phyloP scores from a whole-genome alignment of 176 grass and related monocot genomes.

The Elaeis guineensis region DNA sequence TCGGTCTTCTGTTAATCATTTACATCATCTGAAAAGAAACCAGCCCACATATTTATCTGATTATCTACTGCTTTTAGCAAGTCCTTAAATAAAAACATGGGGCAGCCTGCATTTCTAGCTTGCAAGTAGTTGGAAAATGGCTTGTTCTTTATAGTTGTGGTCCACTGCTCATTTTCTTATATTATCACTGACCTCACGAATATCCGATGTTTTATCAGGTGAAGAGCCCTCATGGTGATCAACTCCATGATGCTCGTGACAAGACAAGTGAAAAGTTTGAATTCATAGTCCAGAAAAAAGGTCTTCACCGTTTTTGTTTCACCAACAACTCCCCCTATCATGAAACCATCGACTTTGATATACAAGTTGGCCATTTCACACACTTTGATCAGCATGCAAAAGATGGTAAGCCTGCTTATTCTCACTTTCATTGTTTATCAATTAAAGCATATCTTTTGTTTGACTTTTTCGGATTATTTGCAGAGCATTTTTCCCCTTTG shows the following conservation, averaged over 20 bases:
- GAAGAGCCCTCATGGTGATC: conserved; percentile 53
- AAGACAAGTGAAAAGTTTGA: conserved; percentile 91
- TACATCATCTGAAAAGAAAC: too few species aligned
- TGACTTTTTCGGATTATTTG: conserved; percentile 21
- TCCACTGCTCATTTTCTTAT: too few species aligned
- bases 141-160: too few species aligned
- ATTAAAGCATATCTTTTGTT: not conserved
- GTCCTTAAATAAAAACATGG: too few species aligned
- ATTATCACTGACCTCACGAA: too few species aligned
- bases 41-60: too few species aligned
- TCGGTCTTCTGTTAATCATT: too few species aligned
- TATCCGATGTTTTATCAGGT: conserved; percentile 29
- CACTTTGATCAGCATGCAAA: conserved; percentile 83
- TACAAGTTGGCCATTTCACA: conserved; percentile 64
- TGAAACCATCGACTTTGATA: conserved; percentile 91
- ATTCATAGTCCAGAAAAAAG: conserved; percentile 69
- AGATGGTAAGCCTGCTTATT: conserved; percentile 42
- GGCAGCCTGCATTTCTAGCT: too few species aligned
- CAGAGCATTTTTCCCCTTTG: conserved; percentile 79
- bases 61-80: too few species aligned
- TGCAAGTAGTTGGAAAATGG: too few species aligned
- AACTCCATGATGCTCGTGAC: conserved; percentile 66
- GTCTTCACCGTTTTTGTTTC: conserved; percentile 82
- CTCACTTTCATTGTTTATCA: not conserved
- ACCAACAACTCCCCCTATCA: conserved; percentile 81